These are phyloP conservation scores for Ogataea polymorpha DNA, from an alignment of 805 yeast genomes.

Conservation along the genomic window DNA sequence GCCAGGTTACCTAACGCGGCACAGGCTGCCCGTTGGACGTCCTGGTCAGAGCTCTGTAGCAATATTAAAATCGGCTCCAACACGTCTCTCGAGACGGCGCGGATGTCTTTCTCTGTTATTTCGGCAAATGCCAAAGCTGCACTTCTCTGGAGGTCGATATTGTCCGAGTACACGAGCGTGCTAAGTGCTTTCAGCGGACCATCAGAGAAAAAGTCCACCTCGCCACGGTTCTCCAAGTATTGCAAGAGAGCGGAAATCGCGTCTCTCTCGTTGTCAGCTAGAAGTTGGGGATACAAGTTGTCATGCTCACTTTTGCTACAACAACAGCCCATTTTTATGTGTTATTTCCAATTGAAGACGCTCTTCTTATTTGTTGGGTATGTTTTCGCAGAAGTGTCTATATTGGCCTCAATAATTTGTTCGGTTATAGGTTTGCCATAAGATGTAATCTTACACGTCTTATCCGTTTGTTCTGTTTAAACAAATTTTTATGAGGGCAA, in stretches of 20 bases:
- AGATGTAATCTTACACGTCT: slow-evolving; percentile 8
- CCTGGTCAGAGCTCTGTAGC: slow-evolving; percentile 83
- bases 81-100: slow-evolving; percentile 86
- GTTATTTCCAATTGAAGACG: neutral
- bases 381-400: neutral
- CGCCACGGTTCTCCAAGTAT: slow-evolving; percentile 82
- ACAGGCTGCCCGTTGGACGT: slow-evolving; percentile 97
- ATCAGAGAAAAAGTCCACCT: slow-evolving; percentile 83
- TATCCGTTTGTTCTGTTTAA: slow-evolving; percentile 16
- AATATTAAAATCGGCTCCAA: slow-evolving; percentile 89
- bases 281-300: slow-evolving; percentile 68
- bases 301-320: slow-evolving; percentile 49
- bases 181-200: slow-evolving; percentile 87
- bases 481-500: slow-evolving; percentile 19
- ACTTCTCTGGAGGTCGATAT: slow-evolving; percentile 89
- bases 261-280: slow-evolving; percentile 95
- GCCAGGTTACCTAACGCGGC: slow-evolving; percentile 99
- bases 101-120: slow-evolving; percentile 92
- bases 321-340: slow-evolving; percentile 46
- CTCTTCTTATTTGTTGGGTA: neutral
- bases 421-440: slow-evolving; percentile 3
- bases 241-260: slow-evolving; percentile 90
- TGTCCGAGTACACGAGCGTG: slow-evolving; percentile 91
- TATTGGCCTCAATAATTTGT: neutral
- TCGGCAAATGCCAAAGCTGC: slow-evolving; percentile 99